Conservation (phyloP, 352 stramenopile species). For the Pythium insidiosum region DNA sequence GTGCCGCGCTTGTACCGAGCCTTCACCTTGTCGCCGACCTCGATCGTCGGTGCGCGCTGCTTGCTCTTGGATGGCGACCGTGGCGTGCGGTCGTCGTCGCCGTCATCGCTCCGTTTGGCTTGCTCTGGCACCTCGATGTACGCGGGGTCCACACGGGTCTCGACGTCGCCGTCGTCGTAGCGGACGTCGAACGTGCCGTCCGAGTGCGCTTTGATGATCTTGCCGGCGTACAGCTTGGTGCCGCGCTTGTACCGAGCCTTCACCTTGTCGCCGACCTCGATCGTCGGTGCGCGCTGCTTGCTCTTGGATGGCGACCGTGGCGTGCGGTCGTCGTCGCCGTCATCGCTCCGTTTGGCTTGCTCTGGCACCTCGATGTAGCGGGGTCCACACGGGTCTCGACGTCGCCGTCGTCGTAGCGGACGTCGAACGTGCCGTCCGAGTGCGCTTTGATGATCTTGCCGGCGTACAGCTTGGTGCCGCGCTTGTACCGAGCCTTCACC, state of each 20-base stretch:
- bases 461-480: constrained; percentile 25
- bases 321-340: constrained; percentile 10
- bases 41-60: too few relatives aligned
- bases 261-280: constrained; percentile 33
- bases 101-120: constrained; percentile 46
- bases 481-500: constrained; percentile 32
- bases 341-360: too few relatives aligned
- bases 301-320: neutral
- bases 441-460: constrained; percentile 36
- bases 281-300: neutral
- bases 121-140: constrained; percentile 16
- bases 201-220: constrained; percentile 39
- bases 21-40: too few relatives aligned
- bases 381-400: constrained; percentile 33
- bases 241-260: constrained; percentile 63
- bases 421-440: constrained; percentile 41
- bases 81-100: constrained; percentile 16
- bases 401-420: constrained; percentile 64
- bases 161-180: constrained; percentile 51
- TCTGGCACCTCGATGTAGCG: too few relatives aligned
- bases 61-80: constrained; percentile 1
- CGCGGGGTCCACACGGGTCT: constrained; percentile 22
- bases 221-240: constrained; percentile 43
- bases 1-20: too few relatives aligned
- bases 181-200: constrained; percentile 64